phyloP scores from a whole-genome alignment of 352 stramenopile species.

The Pythium chondricola region DNA sequence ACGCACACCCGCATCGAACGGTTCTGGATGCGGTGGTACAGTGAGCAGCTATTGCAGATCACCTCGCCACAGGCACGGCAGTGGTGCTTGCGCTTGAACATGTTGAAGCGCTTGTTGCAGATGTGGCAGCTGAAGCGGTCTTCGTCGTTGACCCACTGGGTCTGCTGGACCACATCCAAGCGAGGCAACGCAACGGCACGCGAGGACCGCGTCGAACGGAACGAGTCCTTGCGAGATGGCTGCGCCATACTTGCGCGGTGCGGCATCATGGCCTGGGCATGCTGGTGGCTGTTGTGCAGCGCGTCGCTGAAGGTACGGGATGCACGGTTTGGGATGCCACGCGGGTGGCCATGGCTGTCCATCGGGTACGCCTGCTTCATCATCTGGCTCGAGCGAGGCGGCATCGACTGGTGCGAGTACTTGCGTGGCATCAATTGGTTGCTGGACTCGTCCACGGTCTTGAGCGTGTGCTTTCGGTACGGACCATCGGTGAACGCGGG shows the following conservation, averaged over 20 bases:
- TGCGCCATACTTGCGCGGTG: conserved; percentile 16
- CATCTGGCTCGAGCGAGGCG: conserved; percentile 21
- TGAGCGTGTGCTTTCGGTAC: conserved; percentile 57
- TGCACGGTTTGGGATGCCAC: conserved; percentile 20
- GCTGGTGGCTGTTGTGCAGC: conserved; percentile 24
- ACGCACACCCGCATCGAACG: conserved; percentile 83
- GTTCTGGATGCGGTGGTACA: conserved; percentile 81
- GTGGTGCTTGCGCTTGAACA: conserved; percentile 88
- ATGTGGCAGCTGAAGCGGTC: conserved; percentile 84
- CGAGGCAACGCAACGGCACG: conserved; percentile 62
- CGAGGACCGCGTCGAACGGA: conserved; percentile 69
- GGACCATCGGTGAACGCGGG: conserved; percentile 34
- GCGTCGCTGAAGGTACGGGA: conserved; percentile 44
- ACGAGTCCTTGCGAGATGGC: conserved; percentile 66
- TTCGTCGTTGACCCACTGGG: conserved; percentile 82
- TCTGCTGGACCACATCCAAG: conserved; percentile 73
- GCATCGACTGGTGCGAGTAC: conserved; percentile 20
- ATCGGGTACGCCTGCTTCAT: conserved; percentile 51
- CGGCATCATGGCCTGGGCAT: conserved; percentile 16
- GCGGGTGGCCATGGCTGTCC: conserved; percentile 32
- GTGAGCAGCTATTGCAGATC: conserved; percentile 79
- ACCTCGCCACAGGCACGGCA: conserved; percentile 80
- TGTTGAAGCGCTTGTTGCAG: conserved; percentile 84
- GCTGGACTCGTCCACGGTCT: conserved; percentile 66
- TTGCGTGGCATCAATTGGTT: conserved; percentile 45